These are phyloP conservation scores for Neophaeococcomyces mojaviensis DNA, from an alignment of 2,329 filamentous ascomycete genomes.

Conservation along the genomic window DNA sequence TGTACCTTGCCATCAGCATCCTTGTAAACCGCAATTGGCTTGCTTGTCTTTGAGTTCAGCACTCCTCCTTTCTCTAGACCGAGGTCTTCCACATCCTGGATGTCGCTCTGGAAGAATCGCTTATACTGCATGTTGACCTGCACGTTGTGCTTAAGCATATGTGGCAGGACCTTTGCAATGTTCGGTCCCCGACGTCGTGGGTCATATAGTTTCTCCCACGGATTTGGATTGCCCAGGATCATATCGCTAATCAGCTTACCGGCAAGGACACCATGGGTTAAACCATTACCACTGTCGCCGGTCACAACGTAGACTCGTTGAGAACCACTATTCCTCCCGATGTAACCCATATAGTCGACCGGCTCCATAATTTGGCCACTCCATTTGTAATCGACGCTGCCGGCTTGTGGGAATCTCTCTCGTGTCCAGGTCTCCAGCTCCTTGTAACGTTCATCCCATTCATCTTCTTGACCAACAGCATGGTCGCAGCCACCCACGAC, in stretches of 20 bases:
- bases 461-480: slow-evolving; percentile 46
- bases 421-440: slow-evolving; percentile 49
- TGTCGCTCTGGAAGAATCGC: slow-evolving; percentile 46
- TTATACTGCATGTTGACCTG: slow-evolving; percentile 53
- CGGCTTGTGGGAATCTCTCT: slow-evolving; percentile 45
- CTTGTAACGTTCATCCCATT: slow-evolving; percentile 38
- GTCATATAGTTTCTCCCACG: slow-evolving; percentile 45
- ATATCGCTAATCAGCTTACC: slow-evolving; percentile 47
- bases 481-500: slow-evolving; percentile 52
- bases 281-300: slow-evolving; percentile 51
- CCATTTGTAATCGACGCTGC: slow-evolving; percentile 48
- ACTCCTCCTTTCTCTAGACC: slow-evolving; percentile 45
- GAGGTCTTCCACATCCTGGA: slow-evolving; percentile 51
- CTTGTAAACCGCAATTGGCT: slow-evolving; percentile 50
- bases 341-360: slow-evolving; percentile 48
- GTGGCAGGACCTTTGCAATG: slow-evolving; percentile 38
- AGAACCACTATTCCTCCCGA: slow-evolving; percentile 48
- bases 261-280: slow-evolving; percentile 50
- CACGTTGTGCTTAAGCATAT: slow-evolving; percentile 45
- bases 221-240: slow-evolving; percentile 44
- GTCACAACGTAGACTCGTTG: slow-evolving; percentile 49
- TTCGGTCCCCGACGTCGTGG: slow-evolving; percentile 40
- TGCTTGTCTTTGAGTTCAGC: slow-evolving; percentile 38
- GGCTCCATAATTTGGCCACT: slow-evolving; percentile 52
- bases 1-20: slow-evolving; percentile 46